Evolutionary conservation across 257 asterid genomes (phyloP), one percentile per base, ranked within the genome.

Genomic region (Rubia yunnanensis): DNA sequence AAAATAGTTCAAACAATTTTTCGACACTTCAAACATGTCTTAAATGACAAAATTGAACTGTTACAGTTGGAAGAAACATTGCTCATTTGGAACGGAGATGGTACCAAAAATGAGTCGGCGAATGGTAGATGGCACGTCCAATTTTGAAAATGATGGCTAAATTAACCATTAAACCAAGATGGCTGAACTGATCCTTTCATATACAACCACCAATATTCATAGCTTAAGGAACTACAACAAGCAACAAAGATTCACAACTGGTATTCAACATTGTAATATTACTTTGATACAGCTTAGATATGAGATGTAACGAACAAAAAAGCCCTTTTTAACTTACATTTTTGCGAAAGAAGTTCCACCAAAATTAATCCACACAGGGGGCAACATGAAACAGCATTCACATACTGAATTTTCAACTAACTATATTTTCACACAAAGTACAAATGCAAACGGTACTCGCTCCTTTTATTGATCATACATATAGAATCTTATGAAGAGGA

Each of bases 401-500:
- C 13, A 7, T 28, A 24, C 69, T n/a, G 9, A 3, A 11, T 65
- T 46, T 30, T 36, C 68, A 74, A 31, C 65, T 63, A 54, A 7
- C 52, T 63, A 50, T 50, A 38, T 39, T 64, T 69, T 70, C 71
- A 64, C 72, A 70, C 60, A 50, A 38, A 9, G 46, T 14, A 68
- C 66, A 35, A 62, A 27, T 50, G 67, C 63, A 53, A 62, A 74
- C 53, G 71, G 52, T n/a, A 5, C 39, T 72, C 66, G 63, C 74
- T 72, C 80, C 75, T 60, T 73, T 80, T 82, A 79, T 86, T 82
- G 20, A 50, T 50, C 57, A 70, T 30, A 39, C 55, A 63, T 48
- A 28, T 57, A 64, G 18, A 35, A 46, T 69, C 31, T 53, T 46
- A 65, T 75, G 88, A 81, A 36, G 96, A 30, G 1, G 72, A 26